Percentiles rank a stretch among this genome's conserved stretches.
These are phyloP conservation scores for Ceratocystis ficicola DNA, from an alignment of 2,329 filamentous ascomycete genomes.

Conservation along the genomic window DNA sequence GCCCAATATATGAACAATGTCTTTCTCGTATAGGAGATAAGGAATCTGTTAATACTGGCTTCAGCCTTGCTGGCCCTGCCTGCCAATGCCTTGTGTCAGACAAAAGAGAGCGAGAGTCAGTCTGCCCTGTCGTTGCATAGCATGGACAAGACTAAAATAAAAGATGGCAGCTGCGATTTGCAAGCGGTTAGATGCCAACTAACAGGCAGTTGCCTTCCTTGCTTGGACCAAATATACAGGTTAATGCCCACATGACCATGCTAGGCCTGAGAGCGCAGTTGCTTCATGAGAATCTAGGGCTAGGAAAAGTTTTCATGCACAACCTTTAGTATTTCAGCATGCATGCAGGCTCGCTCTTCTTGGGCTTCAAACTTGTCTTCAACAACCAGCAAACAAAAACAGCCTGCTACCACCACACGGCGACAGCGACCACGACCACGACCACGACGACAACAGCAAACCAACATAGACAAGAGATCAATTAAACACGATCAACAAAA, in stretches of 20 bases:
- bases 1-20: background rate
- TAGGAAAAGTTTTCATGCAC: too few species aligned
- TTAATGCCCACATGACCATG: too few species aligned
- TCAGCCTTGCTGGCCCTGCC: background rate
- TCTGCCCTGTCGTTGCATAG: too few species aligned
- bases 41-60: background rate
- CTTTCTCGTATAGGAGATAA: background rate
- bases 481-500: background rate
- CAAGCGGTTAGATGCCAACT: too few species aligned
- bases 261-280: too few species aligned
- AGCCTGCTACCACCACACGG: background rate
- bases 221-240: too few species aligned
- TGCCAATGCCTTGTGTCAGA: background rate
- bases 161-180: too few species aligned
- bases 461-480: background rate
- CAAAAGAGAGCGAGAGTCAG: background rate
- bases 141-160: too few species aligned
- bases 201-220: too few species aligned
- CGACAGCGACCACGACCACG: background rate
- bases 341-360: background rate
- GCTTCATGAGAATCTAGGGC: too few species aligned
- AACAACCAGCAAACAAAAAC: background rate
- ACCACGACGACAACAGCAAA: background rate
- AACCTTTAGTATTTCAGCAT: too few species aligned
- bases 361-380: background rate